These are phyloP conservation scores for Actinomucor elegans DNA, from an alignment of 371 early-diverging fungal genomes.

Conservation along the genomic window DNA sequence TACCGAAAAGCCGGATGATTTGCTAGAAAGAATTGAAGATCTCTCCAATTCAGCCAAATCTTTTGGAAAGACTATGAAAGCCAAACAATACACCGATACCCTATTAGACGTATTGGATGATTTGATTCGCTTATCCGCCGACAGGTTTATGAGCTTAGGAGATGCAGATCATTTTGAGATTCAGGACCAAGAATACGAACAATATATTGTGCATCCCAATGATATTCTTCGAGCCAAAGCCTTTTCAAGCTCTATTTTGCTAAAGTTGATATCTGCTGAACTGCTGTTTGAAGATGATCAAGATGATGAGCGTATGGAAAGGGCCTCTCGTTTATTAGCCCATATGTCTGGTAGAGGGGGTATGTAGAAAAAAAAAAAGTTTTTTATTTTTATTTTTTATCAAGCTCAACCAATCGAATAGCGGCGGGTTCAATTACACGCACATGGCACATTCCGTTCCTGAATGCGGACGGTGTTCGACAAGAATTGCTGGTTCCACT, in stretches of 20 bases:
- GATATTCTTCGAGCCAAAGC: constrained; percentile 30
- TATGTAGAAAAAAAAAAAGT: constrained; percentile 13
- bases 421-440: constrained; percentile 51
- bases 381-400: background rate
- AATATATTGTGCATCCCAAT: constrained; percentile 18
- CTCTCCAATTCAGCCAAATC: background rate
- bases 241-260: constrained; percentile 15
- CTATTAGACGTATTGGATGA: constrained; percentile 25
- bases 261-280: constrained; percentile 33
- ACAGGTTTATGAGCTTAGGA: constrained; percentile 31
- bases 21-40: constrained; percentile 5
- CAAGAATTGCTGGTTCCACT: constrained; percentile 24
- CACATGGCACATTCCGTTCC: constrained; percentile 49
- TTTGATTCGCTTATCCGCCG: constrained; percentile 34
- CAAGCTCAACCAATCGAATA: constrained; percentile 7
- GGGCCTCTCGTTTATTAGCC: constrained; percentile 37
- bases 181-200: constrained; percentile 22
- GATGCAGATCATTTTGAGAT: constrained; percentile 15
- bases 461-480: constrained; percentile 29
- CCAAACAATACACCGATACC: constrained; percentile 8
- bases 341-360: constrained; percentile 53
- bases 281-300: constrained; percentile 23
- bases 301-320: constrained; percentile 36
- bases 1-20: background rate
- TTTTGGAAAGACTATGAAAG: background rate